Evolutionary conservation across 1,284 basidiomycete genomes (phyloP).

Genomic region (Cryptococcus amylolentus): DNA sequence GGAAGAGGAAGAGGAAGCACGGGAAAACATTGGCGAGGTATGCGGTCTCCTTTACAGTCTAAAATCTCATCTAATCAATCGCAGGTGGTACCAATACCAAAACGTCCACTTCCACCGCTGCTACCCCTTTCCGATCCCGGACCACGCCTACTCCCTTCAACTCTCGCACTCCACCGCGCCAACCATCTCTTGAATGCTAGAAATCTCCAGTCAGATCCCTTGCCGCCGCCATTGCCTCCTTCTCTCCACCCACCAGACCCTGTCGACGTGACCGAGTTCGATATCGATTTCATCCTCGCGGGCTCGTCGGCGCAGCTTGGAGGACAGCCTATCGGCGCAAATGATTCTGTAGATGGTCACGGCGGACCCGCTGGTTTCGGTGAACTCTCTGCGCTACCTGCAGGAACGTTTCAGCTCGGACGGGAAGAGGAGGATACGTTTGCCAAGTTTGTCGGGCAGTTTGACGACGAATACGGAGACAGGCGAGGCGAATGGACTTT

Average conservation of each 20-base stretch:
- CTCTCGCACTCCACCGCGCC: conserved; percentile 47
- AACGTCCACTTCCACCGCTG: conserved; percentile 45
- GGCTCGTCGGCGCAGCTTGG: conserved; percentile 43
- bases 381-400: neutral
- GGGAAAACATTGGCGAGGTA: conserved; percentile 4
- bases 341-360: neutral
- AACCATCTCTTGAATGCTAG: conserved; percentile 44
- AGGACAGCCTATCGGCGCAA: conserved; percentile 12
- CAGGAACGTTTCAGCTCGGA: conserved; percentile 27
- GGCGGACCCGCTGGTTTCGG: neutral
- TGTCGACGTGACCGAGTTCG: conserved; percentile 51
- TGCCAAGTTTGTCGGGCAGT: conserved; percentile 51
- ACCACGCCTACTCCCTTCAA: conserved; percentile 46
- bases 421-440: conserved; percentile 50
- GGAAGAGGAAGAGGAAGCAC: conserved; percentile 21
- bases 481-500: conserved; percentile 52
- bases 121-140: conserved; percentile 49
- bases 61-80: neutral
- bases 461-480: conserved; percentile 50
- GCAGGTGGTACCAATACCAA: conserved; percentile 6
- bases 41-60: neutral
- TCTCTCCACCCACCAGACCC: conserved; percentile 48
- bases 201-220: conserved; percentile 44
- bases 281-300: conserved; percentile 52
- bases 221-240: conserved; percentile 47